Evolutionary conservation across 106 monocot genomes (phyloP).

Genomic region (Dendrobium officinale): DNA sequence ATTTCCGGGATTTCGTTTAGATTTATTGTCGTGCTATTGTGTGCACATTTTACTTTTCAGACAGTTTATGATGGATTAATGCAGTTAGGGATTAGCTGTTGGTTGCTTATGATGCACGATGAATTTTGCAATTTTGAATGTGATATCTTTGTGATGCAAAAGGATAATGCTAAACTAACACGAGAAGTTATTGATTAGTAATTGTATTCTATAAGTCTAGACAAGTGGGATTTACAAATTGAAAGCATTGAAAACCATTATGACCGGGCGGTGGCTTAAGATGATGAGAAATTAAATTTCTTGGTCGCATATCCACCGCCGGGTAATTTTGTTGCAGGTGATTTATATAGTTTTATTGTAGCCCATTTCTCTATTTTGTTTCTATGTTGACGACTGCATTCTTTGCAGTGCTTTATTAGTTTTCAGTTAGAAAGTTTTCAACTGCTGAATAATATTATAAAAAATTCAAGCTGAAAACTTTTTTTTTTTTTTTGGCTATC

Average conservation of each 20-base stretch:
- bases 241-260: background rate
- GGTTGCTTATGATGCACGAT: background rate
- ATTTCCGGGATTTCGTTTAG: background rate
- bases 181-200: background rate
- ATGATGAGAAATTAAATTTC: background rate
- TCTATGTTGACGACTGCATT: background rate
- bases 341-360: background rate
- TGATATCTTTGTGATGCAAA: background rate
- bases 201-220: background rate
- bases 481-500: too few relatives aligned
- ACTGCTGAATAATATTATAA: too few relatives aligned
- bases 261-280: background rate
- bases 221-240: background rate
- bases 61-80: background rate
- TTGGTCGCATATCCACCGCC: background rate
- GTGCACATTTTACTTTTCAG: slow-evolving; percentile 1
- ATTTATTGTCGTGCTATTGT: background rate
- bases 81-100: background rate
- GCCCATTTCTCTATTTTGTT: background rate
- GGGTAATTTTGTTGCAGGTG: background rate
- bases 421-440: too few relatives aligned
- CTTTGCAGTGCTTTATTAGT: too few relatives aligned
- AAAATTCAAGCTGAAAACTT: too few relatives aligned
- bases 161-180: background rate
- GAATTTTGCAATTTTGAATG: background rate